A percentile compares a stretch with the other conserved stretches of the same genome.
phyloP scores from a whole-genome alignment of 345 rosid species.

The Iberis pinnata region DNA sequence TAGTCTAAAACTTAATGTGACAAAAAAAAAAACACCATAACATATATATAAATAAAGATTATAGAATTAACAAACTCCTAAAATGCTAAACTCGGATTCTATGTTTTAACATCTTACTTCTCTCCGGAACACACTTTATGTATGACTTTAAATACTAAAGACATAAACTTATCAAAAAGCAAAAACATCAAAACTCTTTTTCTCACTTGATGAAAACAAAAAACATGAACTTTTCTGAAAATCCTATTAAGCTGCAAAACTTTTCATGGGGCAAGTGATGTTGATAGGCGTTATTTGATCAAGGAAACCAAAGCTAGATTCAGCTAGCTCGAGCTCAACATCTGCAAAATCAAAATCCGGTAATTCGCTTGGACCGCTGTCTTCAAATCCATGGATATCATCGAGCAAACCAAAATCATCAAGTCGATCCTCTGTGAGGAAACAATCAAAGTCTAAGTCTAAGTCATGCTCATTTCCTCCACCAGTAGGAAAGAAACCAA shows the following conservation, averaged over 20 bases:
- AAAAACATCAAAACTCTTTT: neutral
- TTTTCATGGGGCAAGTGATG: conserved; percentile 54
- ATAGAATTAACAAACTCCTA: neutral
- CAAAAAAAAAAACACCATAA: too few relatives aligned
- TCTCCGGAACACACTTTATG: conserved; percentile 26
- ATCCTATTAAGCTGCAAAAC: conserved; percentile 70
- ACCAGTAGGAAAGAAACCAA: conserved; percentile 37
- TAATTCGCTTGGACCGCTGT: conserved; percentile 42
- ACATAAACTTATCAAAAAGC: neutral
- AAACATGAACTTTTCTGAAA: neutral
- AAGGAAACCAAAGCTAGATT: conserved; percentile 33
- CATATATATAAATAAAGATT: too few relatives aligned
- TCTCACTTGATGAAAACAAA: conserved; percentile 17
- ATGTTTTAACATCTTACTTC: conserved; percentile 19
- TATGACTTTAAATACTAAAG: conserved; percentile 9
- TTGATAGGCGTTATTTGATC: conserved; percentile 34
- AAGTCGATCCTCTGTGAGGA: conserved; percentile 37
- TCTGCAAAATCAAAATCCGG: conserved; percentile 65
- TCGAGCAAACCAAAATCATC: conserved; percentile 50
- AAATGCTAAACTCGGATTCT: conserved; percentile 28
- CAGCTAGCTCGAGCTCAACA: conserved; percentile 43
- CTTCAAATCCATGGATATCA: conserved; percentile 45
- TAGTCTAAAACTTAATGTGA: too few relatives aligned
- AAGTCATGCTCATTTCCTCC: conserved; percentile 30
- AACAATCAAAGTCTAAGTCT: conserved; percentile 35